These are phyloP conservation scores for Fusarium nanum DNA, from an alignment of 2,329 filamentous ascomycete genomes.

Conservation along the genomic window DNA sequence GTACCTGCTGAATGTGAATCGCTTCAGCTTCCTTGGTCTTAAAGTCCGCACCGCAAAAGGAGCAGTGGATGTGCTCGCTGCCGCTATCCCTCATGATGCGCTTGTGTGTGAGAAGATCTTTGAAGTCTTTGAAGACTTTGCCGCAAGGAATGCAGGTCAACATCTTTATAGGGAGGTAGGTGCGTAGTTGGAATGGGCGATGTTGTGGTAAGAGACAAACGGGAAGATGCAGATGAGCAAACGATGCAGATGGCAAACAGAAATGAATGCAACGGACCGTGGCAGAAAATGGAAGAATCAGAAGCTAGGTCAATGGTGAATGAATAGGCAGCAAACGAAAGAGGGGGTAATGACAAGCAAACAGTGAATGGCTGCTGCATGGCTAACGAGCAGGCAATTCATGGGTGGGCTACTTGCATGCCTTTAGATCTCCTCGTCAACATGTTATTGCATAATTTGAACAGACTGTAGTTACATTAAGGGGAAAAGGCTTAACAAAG, in stretches of 20 bases:
- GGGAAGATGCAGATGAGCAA: background rate
- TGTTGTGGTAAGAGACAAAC: background rate
- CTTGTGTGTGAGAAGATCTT: conserved; percentile 49
- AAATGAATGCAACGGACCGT: background rate
- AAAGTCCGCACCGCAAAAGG: conserved; percentile 54
- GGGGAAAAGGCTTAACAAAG: background rate
- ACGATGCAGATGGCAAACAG: background rate
- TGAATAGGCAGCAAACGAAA: background rate
- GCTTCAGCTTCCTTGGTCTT: conserved; percentile 48
- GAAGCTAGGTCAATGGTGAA: background rate
- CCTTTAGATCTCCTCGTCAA: background rate
- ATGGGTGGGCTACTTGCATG: background rate
- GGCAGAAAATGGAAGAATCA: background rate
- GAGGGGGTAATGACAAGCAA: background rate
- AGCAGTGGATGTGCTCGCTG: conserved; percentile 53
- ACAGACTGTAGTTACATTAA: too few relatives aligned
- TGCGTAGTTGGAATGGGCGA: background rate
- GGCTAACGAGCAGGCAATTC: background rate
- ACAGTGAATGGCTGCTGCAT: background rate
- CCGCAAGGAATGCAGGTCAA: conserved; percentile 42
- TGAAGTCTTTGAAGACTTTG: conserved; percentile 41
- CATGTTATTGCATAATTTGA: too few relatives aligned
- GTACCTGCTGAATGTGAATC: conserved; percentile 53
- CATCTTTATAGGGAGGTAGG: conserved; percentile 30
- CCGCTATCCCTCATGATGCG: conserved; percentile 41